Percentiles rank a stretch among this genome's conserved stretches.
Conservation (phyloP, 306 rosid species). For the Acacia confusa region DNA sequence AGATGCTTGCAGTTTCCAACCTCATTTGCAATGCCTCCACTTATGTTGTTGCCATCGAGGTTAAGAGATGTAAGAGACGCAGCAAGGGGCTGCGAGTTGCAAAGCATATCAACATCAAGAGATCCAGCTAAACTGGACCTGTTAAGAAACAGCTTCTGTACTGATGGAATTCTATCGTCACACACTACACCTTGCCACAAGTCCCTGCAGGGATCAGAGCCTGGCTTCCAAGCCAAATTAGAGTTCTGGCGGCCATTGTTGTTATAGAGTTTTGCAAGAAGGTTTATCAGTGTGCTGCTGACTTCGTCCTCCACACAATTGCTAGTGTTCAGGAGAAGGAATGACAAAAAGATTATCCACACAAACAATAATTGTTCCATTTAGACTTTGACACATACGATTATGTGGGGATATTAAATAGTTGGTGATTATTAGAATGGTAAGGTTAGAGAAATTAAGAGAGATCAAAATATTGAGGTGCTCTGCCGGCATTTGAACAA, state of each 20-base stretch:
- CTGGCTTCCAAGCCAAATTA: constrained; percentile 47
- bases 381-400: constrained; percentile 13
- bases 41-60: constrained; percentile 50
- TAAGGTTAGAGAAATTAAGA: constrained; percentile 34
- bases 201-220: constrained; percentile 66
- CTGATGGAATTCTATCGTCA: constrained; percentile 33
- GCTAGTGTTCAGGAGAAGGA: constrained; percentile 32
- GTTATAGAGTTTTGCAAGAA: constrained; percentile 50
- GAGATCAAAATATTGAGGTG: constrained; percentile 11
- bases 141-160: constrained; percentile 45
- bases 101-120: constrained; percentile 51
- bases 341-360: constrained; percentile 39
- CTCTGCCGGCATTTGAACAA: constrained; percentile 36
- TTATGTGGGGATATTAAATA: neutral
- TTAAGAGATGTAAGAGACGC: constrained; percentile 51
- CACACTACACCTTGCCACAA: constrained; percentile 60
- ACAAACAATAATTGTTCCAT: constrained; percentile 42
- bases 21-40: constrained; percentile 48
- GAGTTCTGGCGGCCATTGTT: constrained; percentile 24
- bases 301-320: constrained; percentile 54
- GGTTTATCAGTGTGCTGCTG: constrained; percentile 47
- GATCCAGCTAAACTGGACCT: constrained; percentile 52
- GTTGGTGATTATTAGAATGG: constrained; percentile 9
- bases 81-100: constrained; percentile 46
- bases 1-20: constrained; percentile 59